A percentile compares a stretch with the other conserved stretches of the same genome.
phyloP scores from a whole-genome alignment of 306 rosid genomes.

The Vigna hirtella region DNA sequence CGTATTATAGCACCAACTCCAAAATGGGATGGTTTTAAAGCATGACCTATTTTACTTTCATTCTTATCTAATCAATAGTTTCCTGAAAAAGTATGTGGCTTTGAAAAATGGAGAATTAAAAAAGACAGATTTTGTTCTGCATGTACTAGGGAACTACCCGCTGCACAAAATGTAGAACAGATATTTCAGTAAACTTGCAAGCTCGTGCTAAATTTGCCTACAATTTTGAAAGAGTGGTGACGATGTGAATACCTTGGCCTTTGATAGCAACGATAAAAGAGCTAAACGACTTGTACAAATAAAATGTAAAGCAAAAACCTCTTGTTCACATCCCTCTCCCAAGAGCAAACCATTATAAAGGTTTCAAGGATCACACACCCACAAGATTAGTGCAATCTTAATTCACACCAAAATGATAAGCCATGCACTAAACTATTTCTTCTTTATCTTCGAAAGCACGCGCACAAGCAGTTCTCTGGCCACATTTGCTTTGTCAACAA shows the following conservation, averaged over 20 bases:
- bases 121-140: background rate
- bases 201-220: background rate
- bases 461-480: conserved; percentile 19
- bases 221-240: background rate
- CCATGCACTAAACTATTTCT: background rate
- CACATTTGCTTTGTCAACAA: background rate
- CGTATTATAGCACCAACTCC: background rate
- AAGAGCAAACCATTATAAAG: too few relatives aligned
- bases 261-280: background rate
- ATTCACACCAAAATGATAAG: too few relatives aligned
- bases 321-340: background rate
- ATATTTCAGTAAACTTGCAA: background rate
- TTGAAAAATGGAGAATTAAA: too few relatives aligned
- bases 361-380: background rate
- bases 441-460: background rate
- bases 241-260: background rate
- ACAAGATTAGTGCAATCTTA: background rate
- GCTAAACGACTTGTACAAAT: background rate
- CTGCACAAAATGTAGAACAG: background rate
- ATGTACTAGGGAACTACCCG: background rate
- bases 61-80: background rate
- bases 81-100: background rate
- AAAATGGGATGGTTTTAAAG: background rate
- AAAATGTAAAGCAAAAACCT: background rate
- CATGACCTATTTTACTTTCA: background rate